Evolutionary conservation across 2,329 filamentous ascomycete genomes (phyloP).

Genomic region (Microdochium nivale): DNA sequence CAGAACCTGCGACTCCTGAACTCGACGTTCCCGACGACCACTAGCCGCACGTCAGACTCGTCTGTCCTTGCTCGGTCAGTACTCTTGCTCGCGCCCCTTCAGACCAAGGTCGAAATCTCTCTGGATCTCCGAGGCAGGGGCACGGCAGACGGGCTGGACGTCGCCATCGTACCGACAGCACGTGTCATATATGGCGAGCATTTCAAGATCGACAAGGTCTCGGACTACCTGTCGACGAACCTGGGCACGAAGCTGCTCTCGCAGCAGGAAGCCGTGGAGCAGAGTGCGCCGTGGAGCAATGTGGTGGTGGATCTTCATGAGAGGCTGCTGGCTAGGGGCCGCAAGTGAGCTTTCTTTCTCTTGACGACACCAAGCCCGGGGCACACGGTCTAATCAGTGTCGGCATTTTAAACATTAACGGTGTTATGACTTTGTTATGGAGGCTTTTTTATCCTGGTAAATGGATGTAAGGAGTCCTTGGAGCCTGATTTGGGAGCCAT

Average conservation of each 20-base stretch:
- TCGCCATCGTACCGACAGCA: slow-evolving; percentile 45
- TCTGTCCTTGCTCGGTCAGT: slow-evolving; percentile 52
- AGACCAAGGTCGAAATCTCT: slow-evolving; percentile 59
- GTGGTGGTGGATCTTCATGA: slow-evolving; percentile 46
- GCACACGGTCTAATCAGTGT: not conserved
- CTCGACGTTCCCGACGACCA: slow-evolving; percentile 54
- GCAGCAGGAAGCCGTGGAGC: slow-evolving; percentile 21
- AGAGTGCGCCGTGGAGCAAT: slow-evolving; percentile 39
- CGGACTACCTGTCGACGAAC: slow-evolving; percentile 56
- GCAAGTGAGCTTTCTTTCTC: slow-evolving; percentile 25
- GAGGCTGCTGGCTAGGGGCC: slow-evolving; percentile 45
- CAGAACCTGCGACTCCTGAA: slow-evolving; percentile 54
- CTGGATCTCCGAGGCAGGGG: slow-evolving; percentile 45
- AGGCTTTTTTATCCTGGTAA: no score
- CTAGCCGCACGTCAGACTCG: slow-evolving; percentile 56
- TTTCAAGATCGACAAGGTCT: slow-evolving; percentile 68
- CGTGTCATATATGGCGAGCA: slow-evolving; percentile 68
- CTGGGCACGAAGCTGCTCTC: slow-evolving; percentile 30
- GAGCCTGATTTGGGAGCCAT: not conserved
- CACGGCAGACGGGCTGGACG: slow-evolving; percentile 39
- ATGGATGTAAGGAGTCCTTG: not conserved
- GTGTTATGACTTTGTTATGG: not conserved
- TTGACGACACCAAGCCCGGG: not conserved
- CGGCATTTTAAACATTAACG: no score
- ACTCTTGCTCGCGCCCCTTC: slow-evolving; percentile 54